Evolutionary conservation across 495 filamentous ascomycete genomes (phyloP), one percentile per base, ranked within the genome.

Genomic region (Aspergillus incahuasiensis): DNA sequence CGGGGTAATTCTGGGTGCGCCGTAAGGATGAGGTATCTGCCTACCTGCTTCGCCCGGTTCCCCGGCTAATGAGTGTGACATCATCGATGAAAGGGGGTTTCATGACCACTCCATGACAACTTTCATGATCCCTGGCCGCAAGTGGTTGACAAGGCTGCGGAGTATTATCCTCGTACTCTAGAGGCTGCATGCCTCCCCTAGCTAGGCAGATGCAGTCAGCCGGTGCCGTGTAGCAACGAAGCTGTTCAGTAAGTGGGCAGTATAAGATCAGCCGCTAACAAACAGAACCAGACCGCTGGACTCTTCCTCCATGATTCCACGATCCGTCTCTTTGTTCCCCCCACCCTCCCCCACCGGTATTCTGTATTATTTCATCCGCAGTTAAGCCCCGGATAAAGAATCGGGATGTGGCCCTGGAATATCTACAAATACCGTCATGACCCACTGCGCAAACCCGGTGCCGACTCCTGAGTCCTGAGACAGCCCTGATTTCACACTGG

Each of bases 271-370:
- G 61, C 62, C 59, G 62, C 62, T 64, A 64, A 57, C 21, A 51
- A 65, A 59, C 62, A 65, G 62, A 57, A 65, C 62, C 62, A 65
- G 59, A 57, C 62, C 59, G 62, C 62, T 52, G 62, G 62, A 64
- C 53, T 64, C 58, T 46, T 21, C 34, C 34, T 34, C 44, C 6
- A 35, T 35, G 6, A 2, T 35, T 48, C 34, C 48, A 24, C n/a
- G n/a, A n/a, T n/a, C n/a, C n/a, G n/a, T 15, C 15, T 28, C 35
- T 49, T 35, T 43, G 54, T 56, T 49, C 45, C 44, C 54, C 54
- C 46, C 54, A 50, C 46, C 45, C 46, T 53, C 56, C 56, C 56
- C 56, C 56, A 56, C 35, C 54, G 49, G 54, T 56, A 56, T 50
- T 45, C 42, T 49, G 24, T 42, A 32, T 43, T 52, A 32, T 39